A percentile compares a stretch with the other conserved stretches of the same genome.
These are phyloP conservation scores for Suillus subalutaceus DNA, from an alignment of 768 basidiomycete species.

Conservation along the genomic window DNA sequence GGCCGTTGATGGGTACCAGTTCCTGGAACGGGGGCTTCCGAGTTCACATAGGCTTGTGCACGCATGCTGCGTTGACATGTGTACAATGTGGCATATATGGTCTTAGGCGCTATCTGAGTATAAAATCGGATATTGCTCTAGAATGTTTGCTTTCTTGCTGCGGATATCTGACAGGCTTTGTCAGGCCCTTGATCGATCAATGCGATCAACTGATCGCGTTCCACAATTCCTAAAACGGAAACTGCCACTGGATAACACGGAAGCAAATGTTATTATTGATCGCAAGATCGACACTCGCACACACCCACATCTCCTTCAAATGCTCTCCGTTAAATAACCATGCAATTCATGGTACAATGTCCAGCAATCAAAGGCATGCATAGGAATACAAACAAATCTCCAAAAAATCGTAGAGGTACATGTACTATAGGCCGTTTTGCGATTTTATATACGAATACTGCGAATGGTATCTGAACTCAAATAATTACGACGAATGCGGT, in stretches of 20 bases:
- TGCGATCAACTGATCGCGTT: background rate
- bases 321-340: constrained; percentile 24
- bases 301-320: no score
- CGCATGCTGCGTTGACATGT: constrained; percentile 11
- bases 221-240: background rate
- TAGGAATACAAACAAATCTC: constrained; percentile 30
- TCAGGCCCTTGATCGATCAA: constrained; percentile 2
- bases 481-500: constrained; percentile 24
- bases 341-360: constrained; percentile 15
- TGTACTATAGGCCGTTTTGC: constrained; percentile 20
- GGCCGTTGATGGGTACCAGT: constrained; percentile 14
- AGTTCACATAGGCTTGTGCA: constrained; percentile 5
- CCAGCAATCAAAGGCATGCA: constrained; percentile 19
- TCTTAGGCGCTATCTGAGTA: background rate
- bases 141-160: background rate
- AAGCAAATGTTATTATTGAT: constrained; percentile 5
- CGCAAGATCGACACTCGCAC: no score
- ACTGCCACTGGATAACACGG: background rate
- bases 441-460: constrained; percentile 18
- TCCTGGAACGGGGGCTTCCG: constrained; percentile 8
- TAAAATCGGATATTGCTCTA: no score
- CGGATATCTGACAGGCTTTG: background rate
- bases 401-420: constrained; percentile 35
- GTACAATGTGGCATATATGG: constrained; percentile 12
- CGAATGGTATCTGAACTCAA: constrained; percentile 19